Percentiles rank a stretch among this genome's conserved stretches.
phyloP scores from a whole-genome alignment of 345 rosid genomes.

The Gossypium stocksii region DNA sequence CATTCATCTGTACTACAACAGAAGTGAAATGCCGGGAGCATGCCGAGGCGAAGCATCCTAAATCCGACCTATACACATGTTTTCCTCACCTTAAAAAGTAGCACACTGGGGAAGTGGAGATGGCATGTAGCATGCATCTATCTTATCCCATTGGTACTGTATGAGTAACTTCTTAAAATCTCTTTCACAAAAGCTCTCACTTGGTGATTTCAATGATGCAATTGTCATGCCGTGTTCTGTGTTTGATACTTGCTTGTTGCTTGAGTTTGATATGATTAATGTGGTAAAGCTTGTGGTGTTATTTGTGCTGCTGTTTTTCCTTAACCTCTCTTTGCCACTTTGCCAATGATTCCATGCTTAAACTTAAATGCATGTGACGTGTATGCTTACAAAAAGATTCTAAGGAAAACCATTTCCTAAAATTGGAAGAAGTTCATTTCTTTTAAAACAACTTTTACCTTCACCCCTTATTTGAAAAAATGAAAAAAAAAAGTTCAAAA shows the following conservation, averaged over 20 bases:
- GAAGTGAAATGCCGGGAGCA: slow-evolving; percentile 37
- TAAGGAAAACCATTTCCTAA: no score
- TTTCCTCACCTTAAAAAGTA: slow-evolving; percentile 25
- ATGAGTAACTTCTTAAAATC: not conserved
- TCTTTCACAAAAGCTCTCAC: not conserved
- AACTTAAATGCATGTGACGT: no score
- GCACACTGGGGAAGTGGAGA: not conserved
- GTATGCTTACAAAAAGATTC: no score
- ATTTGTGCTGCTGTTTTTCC: not conserved
- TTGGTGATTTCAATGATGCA: not conserved
- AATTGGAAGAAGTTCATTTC: no score
- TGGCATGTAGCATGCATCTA: not conserved
- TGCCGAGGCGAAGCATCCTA: slow-evolving; percentile 32
- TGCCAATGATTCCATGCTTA: no score
- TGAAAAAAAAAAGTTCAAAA: no score
- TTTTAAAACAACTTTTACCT: no score
- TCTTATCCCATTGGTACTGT: not conserved
- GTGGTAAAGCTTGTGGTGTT: not conserved
- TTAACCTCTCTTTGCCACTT: not conserved
- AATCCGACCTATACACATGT: slow-evolving; percentile 20
- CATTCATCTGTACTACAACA: slow-evolving; percentile 35
- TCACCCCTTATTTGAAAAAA: no score
- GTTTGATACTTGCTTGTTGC: not conserved
- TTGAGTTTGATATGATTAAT: not conserved
- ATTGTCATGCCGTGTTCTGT: not conserved